A percentile compares a stretch with the other conserved stretches of the same genome.
Conservation (phyloP, 345 rosid species). For the Pistacia atlantica region DNA sequence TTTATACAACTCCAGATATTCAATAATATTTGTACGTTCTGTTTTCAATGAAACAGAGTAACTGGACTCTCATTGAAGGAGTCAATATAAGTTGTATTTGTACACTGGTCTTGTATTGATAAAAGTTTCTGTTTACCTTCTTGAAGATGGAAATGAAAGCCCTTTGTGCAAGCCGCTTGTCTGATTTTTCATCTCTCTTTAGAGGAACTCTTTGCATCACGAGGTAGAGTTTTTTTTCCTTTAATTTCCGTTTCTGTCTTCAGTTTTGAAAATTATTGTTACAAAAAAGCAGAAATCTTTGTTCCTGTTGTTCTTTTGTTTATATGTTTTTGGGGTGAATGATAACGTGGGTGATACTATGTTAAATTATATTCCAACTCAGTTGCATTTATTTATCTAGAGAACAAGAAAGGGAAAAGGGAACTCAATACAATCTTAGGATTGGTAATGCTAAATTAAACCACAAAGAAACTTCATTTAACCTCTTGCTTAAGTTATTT, state of each 20-base stretch:
- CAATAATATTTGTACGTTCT: too few species aligned
- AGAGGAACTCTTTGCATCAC: slow-evolving; percentile 26
- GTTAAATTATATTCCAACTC: too few species aligned
- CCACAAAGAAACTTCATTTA: too few species aligned
- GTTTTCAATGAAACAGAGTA: background rate
- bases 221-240: slow-evolving; percentile 24
- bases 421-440: too few species aligned
- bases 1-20: too few species aligned
- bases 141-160: slow-evolving; percentile 28
- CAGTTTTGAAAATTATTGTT: background rate
- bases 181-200: slow-evolving; percentile 29
- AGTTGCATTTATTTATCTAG: too few species aligned
- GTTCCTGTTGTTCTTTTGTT: background rate
- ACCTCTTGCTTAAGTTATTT: too few species aligned
- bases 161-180: slow-evolving; percentile 25
- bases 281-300: background rate
- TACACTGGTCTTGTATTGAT: background rate
- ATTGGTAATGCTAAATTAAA: too few species aligned
- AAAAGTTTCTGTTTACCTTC: background rate
- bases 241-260: background rate
- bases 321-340: background rate
- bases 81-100: background rate
- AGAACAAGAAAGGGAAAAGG: too few species aligned
- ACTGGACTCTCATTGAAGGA: too few species aligned
- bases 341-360: too few species aligned